Conservation (phyloP, 352 stramenopile species). For the Phytopythium oedochilum region DNA sequence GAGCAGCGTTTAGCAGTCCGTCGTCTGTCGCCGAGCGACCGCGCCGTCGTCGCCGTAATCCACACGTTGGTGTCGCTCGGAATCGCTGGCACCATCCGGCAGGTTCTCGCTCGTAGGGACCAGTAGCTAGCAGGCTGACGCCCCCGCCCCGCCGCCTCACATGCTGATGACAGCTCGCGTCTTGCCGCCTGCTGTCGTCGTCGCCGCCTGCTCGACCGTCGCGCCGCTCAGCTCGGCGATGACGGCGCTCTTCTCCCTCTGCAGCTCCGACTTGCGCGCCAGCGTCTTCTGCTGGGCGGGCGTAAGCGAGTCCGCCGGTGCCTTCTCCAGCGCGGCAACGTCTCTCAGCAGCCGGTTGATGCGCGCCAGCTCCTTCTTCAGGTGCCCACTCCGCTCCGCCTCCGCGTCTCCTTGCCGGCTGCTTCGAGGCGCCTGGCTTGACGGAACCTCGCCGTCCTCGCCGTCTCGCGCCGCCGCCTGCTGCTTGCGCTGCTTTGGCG, state of each 20-base stretch:
- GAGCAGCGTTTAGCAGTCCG: slow-evolving; percentile 16
- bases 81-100: no score
- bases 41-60: neutral
- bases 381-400: slow-evolving; percentile 4
- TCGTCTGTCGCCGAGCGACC: neutral
- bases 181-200: neutral
- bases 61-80: neutral
- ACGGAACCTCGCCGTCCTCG: neutral
- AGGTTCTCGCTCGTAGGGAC: no score
- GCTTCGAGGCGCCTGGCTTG: neutral
- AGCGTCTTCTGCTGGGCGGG: slow-evolving; percentile 29
- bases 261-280: slow-evolving; percentile 27
- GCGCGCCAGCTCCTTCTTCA: slow-evolving; percentile 29
- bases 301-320: slow-evolving; percentile 13
- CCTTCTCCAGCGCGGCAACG: slow-evolving; percentile 15
- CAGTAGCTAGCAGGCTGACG: no score
- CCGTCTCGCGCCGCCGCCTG: neutral
- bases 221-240: slow-evolving; percentile 43
- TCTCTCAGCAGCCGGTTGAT: slow-evolving; percentile 48
- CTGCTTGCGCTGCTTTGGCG: slow-evolving; percentile 3
- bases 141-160: no score
- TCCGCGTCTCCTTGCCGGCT: neutral
- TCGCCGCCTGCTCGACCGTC: slow-evolving; percentile 31
- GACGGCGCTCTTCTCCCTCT: slow-evolving; percentile 26
- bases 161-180: slow-evolving; percentile 1